A percentile compares a stretch with the other conserved stretches of the same genome.
These are phyloP conservation scores for Citrus australasica DNA, from an alignment of 345 rosid genomes.

Conservation along the genomic window DNA sequence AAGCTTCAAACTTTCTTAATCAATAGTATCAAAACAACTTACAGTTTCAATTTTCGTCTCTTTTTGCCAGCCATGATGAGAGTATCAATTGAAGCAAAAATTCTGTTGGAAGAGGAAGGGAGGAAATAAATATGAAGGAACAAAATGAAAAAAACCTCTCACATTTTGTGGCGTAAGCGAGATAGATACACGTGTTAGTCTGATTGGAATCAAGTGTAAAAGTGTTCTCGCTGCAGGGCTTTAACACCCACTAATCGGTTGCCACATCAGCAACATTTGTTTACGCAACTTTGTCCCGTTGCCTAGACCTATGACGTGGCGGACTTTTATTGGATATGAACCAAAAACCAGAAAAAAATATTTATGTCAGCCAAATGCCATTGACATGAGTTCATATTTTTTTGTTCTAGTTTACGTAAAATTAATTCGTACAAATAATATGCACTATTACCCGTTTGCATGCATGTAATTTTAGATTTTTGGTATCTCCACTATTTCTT, in stretches of 20 bases:
- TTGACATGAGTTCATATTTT: too few species aligned
- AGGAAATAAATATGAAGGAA: background rate
- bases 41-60: constrained; percentile 45
- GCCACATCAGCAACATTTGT: background rate
- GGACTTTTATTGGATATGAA: background rate
- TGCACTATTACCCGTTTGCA: too few species aligned
- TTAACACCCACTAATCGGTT: background rate
- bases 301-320: background rate
- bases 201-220: background rate
- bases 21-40: constrained; percentile 13
- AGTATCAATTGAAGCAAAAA: background rate
- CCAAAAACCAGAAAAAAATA: too few species aligned
- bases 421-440: too few species aligned
- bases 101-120: background rate
- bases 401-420: too few species aligned
- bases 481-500: too few species aligned
- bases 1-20: background rate
- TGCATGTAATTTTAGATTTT: too few species aligned
- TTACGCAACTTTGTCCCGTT: background rate
- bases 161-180: background rate
- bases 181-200: background rate
- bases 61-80: constrained; percentile 34
- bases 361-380: too few species aligned
- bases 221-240: too few species aligned
- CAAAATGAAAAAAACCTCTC: background rate